These are phyloP conservation scores for Botryotinia globosa DNA, from an alignment of 2,329 filamentous ascomycete species.

Conservation along the genomic window DNA sequence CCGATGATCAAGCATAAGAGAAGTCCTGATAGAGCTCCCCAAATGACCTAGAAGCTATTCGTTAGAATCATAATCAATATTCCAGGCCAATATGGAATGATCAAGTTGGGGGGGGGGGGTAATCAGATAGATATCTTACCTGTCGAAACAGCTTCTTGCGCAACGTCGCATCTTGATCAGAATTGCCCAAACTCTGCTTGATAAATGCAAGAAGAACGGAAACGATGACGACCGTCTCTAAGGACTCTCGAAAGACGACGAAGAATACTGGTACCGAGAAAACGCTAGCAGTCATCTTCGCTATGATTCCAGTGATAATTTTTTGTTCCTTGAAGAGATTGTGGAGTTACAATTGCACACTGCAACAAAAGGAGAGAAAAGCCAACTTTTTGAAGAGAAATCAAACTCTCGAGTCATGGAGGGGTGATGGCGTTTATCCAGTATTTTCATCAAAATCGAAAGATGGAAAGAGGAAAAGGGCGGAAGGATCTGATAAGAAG, in stretches of 20 bases:
- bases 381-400: background rate
- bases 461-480: background rate
- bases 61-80: background rate
- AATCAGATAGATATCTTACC: conserved; percentile 40
- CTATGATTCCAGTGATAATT: background rate
- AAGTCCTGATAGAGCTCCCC: conserved; percentile 51
- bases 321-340: background rate
- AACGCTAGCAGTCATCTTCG: conserved; percentile 60
- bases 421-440: background rate
- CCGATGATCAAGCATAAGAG: conserved; percentile 58
- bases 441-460: background rate
- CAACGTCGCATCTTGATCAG: conserved; percentile 56
- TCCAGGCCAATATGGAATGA: background rate
- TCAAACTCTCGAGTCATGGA: background rate
- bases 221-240: conserved; percentile 82
- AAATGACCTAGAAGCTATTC: conserved; percentile 51
- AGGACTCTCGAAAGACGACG: conserved; percentile 80
- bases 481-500: background rate
- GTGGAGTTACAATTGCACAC: background rate
- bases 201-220: conserved; percentile 84
- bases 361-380: background rate
- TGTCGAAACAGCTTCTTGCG: conserved; percentile 66
- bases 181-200: conserved; percentile 71
- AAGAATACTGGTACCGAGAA: conserved; percentile 84
- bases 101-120: too few species aligned